phyloP scores from a whole-genome alignment of 148 eudicot genomes.

The Rhododendron ovatum region DNA sequence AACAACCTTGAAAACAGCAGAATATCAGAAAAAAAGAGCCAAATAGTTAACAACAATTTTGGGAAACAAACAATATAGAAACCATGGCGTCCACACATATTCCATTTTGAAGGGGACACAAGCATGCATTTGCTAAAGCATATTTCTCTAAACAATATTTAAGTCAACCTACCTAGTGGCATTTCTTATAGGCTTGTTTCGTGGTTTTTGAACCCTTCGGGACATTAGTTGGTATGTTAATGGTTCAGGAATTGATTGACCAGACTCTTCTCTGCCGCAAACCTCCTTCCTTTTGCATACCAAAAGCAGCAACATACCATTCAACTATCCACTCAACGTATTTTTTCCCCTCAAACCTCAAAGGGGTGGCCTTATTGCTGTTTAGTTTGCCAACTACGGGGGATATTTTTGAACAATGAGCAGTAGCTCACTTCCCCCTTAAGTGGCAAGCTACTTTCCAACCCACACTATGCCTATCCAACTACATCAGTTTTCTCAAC shows the following conservation, averaged over 20 bases:
- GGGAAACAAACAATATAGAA: neutral
- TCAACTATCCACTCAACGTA: neutral
- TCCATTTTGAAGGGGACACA: neutral
- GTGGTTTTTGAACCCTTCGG: neutral
- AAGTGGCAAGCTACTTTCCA: neutral
- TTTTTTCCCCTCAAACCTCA: neutral
- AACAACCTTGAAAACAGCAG: neutral
- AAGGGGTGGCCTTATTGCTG: neutral
- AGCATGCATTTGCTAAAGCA: neutral
- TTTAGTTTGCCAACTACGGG: neutral
- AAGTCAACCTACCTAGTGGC: neutral
- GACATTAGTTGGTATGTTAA: neutral
- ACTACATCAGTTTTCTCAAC: neutral
- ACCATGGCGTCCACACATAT: neutral
- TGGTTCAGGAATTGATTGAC: neutral
- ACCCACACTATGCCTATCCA: neutral
- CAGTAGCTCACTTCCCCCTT: neutral
- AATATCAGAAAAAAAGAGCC: neutral
- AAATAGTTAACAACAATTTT: neutral
- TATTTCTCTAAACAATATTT: neutral
- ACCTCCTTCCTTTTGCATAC: neutral
- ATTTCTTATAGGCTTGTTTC: neutral
- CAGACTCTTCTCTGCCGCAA: neutral
- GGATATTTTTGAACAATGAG: neutral
- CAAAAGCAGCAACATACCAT: neutral